These are phyloP conservation scores for Theobroma cacao DNA, from an alignment of 345 rosid species.

Conservation along the genomic window DNA sequence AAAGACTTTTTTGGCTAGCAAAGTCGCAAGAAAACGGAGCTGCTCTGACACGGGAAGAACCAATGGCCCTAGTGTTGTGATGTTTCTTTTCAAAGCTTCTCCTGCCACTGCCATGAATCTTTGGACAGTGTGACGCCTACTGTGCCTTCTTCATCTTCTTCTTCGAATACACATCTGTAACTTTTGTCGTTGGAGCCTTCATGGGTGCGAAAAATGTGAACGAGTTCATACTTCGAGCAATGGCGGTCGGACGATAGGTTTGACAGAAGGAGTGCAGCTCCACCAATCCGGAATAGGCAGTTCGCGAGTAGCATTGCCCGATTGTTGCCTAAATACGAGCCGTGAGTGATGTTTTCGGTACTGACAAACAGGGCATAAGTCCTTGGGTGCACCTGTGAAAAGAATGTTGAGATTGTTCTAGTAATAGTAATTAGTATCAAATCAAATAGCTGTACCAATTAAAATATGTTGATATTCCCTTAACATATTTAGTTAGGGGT, in stretches of 20 bases:
- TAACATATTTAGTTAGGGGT: too few species aligned
- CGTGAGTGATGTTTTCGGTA: conserved; percentile 47
- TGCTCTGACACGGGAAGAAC: conserved; percentile 69
- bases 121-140: conserved; percentile 52
- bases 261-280: conserved; percentile 58
- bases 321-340: conserved; percentile 51
- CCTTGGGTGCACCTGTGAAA: conserved; percentile 47
- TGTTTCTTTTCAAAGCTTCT: conserved; percentile 57
- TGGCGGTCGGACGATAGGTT: conserved; percentile 37
- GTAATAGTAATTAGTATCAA: too few species aligned
- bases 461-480: too few species aligned
- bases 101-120: conserved; percentile 63
- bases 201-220: conserved; percentile 61
- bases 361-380: conserved; percentile 64
- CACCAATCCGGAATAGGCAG: conserved; percentile 55
- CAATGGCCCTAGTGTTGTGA: conserved; percentile 61
- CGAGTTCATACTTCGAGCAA: conserved; percentile 51
- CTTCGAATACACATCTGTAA: conserved; percentile 46
- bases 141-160: conserved; percentile 38
- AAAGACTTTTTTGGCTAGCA: conserved; percentile 40
- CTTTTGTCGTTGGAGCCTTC: conserved; percentile 57
- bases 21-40: conserved; percentile 40
- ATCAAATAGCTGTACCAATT: too few species aligned
- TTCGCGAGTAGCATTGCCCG: conserved; percentile 61
- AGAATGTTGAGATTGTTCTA: too few species aligned